Conservation (phyloP, 192 early-diverging fungal genomes). For the Jimgerdemannia flammicorona region DNA sequence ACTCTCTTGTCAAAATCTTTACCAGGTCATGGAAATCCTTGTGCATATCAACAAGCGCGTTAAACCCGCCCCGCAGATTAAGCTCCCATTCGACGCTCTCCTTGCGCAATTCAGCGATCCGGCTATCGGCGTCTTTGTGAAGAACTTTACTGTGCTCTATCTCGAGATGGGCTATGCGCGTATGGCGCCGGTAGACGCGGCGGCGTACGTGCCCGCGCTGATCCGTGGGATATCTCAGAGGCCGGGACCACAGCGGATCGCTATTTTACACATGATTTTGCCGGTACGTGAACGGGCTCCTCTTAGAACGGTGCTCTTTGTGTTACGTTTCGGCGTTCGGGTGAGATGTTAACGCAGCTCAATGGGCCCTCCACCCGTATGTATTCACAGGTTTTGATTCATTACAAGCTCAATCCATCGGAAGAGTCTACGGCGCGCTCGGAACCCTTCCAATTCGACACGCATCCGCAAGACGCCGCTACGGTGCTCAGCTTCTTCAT, state of each 20-base stretch:
- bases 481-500: constrained; percentile 52
- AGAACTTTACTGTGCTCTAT: constrained; percentile 83
- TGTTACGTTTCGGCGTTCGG: constrained; percentile 6
- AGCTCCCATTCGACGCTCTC: constrained; percentile 60
- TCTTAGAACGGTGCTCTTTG: background rate
- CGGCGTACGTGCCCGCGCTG: constrained; percentile 52
- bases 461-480: constrained; percentile 45
- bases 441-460: constrained; percentile 57
- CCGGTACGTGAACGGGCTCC: constrained; percentile 41
- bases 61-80: constrained; percentile 53
- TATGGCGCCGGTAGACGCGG: constrained; percentile 37
- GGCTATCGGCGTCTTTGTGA: constrained; percentile 45
- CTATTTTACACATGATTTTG: constrained; percentile 60
- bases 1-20: background rate
- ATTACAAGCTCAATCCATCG: constrained; percentile 35
- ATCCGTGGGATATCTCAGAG: constrained; percentile 56
- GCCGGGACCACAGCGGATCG: constrained; percentile 52
- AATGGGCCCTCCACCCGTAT: too few species aligned
- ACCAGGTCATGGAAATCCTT: constrained; percentile 69
- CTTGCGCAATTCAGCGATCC: constrained; percentile 53
- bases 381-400: constrained; percentile 26
- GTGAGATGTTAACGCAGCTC: constrained; percentile 11
- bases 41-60: constrained; percentile 85
- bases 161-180: constrained; percentile 73
- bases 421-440: constrained; percentile 30